A percentile compares a stretch with the other conserved stretches of the same genome.
Evolutionary conservation across 352 stramenopile species (phyloP).

Genomic region (Phytopythium helicoides): DNA sequence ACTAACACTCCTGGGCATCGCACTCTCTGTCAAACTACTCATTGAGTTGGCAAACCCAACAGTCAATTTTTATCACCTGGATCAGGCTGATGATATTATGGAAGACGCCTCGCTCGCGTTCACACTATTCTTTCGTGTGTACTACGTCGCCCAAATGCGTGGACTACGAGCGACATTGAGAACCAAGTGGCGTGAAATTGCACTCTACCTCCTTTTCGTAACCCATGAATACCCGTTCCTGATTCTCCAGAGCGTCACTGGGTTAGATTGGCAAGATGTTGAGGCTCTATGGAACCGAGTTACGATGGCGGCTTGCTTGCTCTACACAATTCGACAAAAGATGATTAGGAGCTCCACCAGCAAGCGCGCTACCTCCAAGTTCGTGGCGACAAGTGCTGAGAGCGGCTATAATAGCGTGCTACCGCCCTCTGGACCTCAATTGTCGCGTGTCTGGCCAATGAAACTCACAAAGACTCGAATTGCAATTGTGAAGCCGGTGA

Average conservation of each 20-base stretch:
- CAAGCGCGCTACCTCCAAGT: background rate
- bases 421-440: too few species aligned
- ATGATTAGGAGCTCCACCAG: conserved; percentile 8
- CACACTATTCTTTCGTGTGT: conserved; percentile 41
- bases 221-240: conserved; percentile 43
- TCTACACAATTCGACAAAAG: conserved; percentile 18
- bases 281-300: conserved; percentile 38
- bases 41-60: conserved; percentile 4
- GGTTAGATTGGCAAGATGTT: conserved; percentile 33
- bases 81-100: conserved; percentile 16
- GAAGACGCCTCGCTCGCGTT: conserved; percentile 30
- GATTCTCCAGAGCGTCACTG: conserved; percentile 15
- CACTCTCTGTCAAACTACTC: conserved; percentile 7
- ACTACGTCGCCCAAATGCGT: conserved; percentile 23
- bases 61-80: conserved; percentile 1
- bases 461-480: too few species aligned
- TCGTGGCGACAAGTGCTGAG: background rate
- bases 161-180: conserved; percentile 9
- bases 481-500: too few species aligned
- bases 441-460: background rate
- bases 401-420: background rate
- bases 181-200: conserved; percentile 16
- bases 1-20: conserved; percentile 11
- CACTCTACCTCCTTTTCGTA: conserved; percentile 24
- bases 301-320: conserved; percentile 29